Evolutionary conservation across 352 stramenopile genomes (phyloP).

Genomic region (Phytophthora constricta): DNA sequence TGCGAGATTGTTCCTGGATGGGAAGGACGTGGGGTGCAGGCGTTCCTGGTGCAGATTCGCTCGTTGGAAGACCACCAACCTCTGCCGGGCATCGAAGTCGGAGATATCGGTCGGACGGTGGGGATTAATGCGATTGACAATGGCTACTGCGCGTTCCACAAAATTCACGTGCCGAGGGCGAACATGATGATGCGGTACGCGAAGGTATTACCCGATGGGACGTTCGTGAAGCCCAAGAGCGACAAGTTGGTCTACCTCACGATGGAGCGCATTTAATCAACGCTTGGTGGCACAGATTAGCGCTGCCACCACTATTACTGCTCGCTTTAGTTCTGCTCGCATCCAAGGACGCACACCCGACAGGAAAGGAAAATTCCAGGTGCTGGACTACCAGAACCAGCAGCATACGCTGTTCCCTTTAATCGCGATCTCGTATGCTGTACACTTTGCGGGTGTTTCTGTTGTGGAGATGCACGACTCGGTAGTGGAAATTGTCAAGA

Average conservation of each 20-base stretch:
- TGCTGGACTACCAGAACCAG: conserved; percentile 55
- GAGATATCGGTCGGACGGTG: conserved; percentile 23
- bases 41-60: conserved; percentile 28
- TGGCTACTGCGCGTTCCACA: conserved; percentile 29
- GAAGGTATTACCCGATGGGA: conserved; percentile 56
- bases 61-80: conserved; percentile 21
- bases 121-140: conserved; percentile 56
- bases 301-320: conserved; percentile 44
- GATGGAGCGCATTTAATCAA: conserved; percentile 41
- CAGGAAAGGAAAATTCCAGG: conserved; percentile 34
- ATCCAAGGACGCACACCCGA: neutral
- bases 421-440: conserved; percentile 18
- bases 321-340: conserved; percentile 9
- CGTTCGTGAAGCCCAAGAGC: conserved; percentile 60
- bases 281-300: conserved; percentile 15
- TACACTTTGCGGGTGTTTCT: neutral
- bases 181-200: conserved; percentile 38
- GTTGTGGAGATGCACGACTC: neutral
- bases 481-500: conserved; percentile 36
- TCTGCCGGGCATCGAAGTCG: conserved; percentile 13
- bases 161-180: conserved; percentile 18
- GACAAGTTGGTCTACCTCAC: conserved; percentile 74
- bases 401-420: conserved; percentile 41
- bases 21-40: conserved; percentile 29
- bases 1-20: conserved; percentile 20